Conservation (phyloP, 768 basidiomycete genomes). For the Lepiota venenata region DNA sequence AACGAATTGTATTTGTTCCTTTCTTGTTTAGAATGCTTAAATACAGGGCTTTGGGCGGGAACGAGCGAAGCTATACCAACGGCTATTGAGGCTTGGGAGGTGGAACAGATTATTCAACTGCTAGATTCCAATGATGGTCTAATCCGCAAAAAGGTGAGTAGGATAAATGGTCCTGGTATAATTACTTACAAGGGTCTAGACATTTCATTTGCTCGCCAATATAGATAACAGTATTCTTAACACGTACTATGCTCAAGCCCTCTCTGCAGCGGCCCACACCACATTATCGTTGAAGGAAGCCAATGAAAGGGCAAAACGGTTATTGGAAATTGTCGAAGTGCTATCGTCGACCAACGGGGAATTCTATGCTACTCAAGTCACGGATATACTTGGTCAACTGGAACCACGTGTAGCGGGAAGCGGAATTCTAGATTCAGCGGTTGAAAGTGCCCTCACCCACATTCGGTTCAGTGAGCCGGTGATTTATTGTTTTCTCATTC, state of each 20-base stretch:
- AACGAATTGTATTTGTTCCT: conserved; percentile 69
- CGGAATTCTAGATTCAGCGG: conserved; percentile 41
- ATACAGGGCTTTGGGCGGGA: conserved; percentile 68
- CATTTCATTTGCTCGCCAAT: conserved; percentile 49
- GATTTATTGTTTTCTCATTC: conserved; percentile 2
- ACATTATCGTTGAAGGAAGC: conserved; percentile 22
- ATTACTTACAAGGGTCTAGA: conserved; percentile 37
- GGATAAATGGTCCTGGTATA: not conserved
- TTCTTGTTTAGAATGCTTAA: conserved; percentile 55
- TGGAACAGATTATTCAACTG: conserved; percentile 66
- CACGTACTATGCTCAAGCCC: conserved; percentile 43
- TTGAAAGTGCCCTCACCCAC: conserved; percentile 52
- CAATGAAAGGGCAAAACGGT: conserved; percentile 8
- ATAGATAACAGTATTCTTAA: conserved; percentile 60
- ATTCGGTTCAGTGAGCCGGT: conserved; percentile 44
- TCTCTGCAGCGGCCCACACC: not conserved
- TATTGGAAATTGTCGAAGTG: conserved; percentile 55
- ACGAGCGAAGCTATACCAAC: conserved; percentile 44
- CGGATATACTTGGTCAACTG: conserved; percentile 34
- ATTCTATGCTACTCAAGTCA: conserved; percentile 50
- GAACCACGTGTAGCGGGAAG: conserved; percentile 36
- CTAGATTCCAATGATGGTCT: conserved; percentile 56
- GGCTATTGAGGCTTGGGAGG: conserved; percentile 68
- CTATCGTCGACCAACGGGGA: conserved; percentile 50
- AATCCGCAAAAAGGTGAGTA: conserved; percentile 56